Evolutionary conservation across 129 eudicot species (phyloP), one percentile per base, ranked within the genome.

Genomic region (Solidago caesia): DNA sequence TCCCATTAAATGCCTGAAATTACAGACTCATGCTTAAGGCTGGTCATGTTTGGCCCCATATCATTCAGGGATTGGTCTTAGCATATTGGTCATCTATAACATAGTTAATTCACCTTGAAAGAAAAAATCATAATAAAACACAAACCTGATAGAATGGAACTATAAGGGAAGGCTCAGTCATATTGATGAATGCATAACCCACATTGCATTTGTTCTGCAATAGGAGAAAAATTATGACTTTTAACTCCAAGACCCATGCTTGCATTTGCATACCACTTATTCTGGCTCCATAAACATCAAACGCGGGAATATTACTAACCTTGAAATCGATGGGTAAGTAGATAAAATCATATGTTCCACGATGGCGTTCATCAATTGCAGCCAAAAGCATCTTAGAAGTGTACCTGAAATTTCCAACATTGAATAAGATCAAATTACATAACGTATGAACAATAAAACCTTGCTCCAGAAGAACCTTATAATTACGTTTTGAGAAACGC

Each of bases 171-270:
- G 99, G 97, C 65, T 90, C 99, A 7, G 86, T 84, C 96, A 94
- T 94, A 85, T 91, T 94, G 84, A 94, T 94, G 77, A 94, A 94
- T 8, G 99, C 97, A 79, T 94, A 94, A 44, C 99, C 99, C 68
- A 94, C 97, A 57, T 94, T 94, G 90, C 99, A 94, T 84, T 94
- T 94, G 85, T 94, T 94, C 99, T 94, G 96, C 82, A 60, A 83
- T 76, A 70, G 74, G 72, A 82, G 44, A 47, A 67, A 27, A 77
- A 3, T 66, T 26, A 56, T 2, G n/a, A 41, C 64, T 27, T 46
- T 71, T 53, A 78, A 45, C 42, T 8, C 21, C 59, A 70, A 53
- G 8, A 55, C 52, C 66, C 70, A 77, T 8, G 26, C 45, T 69
- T 49, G 33, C 77, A 70, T 71, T 15, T 8, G 25, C 45, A 58